phyloP scores from a whole-genome alignment of 176 grass and related monocot genomes.

The Paspalum notatum region DNA sequence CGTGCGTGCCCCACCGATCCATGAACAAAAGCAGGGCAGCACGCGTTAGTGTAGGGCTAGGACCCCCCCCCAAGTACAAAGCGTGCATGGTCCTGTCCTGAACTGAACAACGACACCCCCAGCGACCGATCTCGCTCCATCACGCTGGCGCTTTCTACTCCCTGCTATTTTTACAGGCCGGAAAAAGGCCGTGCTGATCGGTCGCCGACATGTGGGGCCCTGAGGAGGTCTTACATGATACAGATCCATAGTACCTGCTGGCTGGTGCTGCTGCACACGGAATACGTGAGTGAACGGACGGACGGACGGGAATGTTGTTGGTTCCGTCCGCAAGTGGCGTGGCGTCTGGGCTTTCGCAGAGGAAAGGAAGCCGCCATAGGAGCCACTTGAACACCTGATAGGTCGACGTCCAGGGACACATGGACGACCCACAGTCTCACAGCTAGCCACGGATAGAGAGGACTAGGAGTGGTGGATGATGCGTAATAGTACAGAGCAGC shows the following conservation, averaged over 20 bases:
- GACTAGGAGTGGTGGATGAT: not conserved
- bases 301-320: constrained; percentile 31
- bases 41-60: constrained; percentile 36
- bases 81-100: not conserved
- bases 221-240: too few relatives aligned
- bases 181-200: too few relatives aligned
- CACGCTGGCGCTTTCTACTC: not conserved
- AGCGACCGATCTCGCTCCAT: too few relatives aligned
- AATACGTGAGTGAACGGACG: constrained; percentile 27
- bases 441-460: not conserved
- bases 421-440: constrained; percentile 5
- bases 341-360: not conserved
- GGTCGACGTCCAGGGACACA: not conserved
- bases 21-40: constrained; percentile 50
- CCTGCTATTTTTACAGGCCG: too few relatives aligned
- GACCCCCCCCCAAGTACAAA: constrained; percentile 30
- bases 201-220: too few relatives aligned
- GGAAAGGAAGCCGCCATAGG: not conserved
- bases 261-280: not conserved
- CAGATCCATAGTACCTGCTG: too few relatives aligned
- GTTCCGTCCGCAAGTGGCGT: constrained; percentile 34
- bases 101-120: not conserved
- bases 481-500: too few relatives aligned
- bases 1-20: constrained; percentile 32
- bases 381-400: constrained; percentile 28